These are phyloP conservation scores for Myrica gale DNA, from an alignment of 306 rosid species.

Conservation along the genomic window DNA sequence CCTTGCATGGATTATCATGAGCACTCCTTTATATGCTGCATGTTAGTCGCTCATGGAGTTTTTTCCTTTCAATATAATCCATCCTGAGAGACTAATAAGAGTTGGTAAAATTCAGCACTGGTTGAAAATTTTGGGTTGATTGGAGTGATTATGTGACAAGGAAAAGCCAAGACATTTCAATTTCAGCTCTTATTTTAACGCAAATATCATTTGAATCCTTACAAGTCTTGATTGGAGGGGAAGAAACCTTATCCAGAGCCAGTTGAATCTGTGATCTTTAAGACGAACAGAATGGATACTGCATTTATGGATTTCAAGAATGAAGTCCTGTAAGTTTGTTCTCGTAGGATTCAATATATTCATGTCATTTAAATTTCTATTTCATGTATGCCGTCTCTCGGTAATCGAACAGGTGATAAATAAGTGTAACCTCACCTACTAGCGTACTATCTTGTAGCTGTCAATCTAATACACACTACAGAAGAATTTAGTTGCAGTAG, in stretches of 20 bases:
- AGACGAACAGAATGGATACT: background rate
- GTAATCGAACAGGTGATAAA: too few species aligned
- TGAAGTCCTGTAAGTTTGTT: too few species aligned
- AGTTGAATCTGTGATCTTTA: conserved; percentile 3
- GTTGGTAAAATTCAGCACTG: too few species aligned
- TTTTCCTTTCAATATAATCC: background rate
- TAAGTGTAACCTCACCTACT: background rate
- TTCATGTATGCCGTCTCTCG: background rate
- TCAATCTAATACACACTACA: background rate
- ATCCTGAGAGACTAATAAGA: background rate
- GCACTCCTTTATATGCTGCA: background rate
- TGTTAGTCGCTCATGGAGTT: background rate
- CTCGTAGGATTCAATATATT: background rate
- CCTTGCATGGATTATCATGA: background rate
- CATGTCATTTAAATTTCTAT: too few species aligned
- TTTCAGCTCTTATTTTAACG: too few species aligned
- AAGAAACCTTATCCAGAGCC: background rate
- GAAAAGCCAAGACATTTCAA: background rate
- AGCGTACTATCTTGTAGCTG: background rate
- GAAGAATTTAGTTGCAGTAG: background rate
- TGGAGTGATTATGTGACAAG: background rate
- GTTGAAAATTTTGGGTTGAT: background rate
- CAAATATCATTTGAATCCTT: background rate
- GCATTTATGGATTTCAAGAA: background rate
- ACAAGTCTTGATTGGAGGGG: too few species aligned